Conservation (phyloP, 192 early-diverging fungal species). For the Coemansia sp. region DNA sequence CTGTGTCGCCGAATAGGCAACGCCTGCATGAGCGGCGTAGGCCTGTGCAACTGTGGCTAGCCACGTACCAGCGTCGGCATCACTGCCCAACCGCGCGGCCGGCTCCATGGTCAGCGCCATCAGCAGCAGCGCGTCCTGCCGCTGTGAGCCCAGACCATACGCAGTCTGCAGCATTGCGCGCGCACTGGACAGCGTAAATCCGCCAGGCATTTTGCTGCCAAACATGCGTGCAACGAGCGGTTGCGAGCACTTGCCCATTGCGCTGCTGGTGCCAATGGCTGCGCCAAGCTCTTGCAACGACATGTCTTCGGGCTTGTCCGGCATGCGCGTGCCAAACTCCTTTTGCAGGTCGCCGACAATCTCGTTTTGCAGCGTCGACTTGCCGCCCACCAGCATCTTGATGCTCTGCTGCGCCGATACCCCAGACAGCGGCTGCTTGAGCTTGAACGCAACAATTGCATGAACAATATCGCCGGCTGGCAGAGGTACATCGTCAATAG, state of each 20-base stretch:
- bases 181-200: slow-evolving; percentile 82
- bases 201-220: slow-evolving; percentile 89
- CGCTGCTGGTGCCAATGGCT: slow-evolving; percentile 61
- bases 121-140: slow-evolving; percentile 74
- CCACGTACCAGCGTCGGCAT: slow-evolving; percentile 20
- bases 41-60: slow-evolving; percentile 73
- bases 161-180: slow-evolving; percentile 67
- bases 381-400: slow-evolving; percentile 86
- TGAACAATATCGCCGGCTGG: slow-evolving; percentile 77
- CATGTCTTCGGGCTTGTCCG: slow-evolving; percentile 90
- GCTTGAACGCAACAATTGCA: slow-evolving; percentile 84
- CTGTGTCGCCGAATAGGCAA: slow-evolving; percentile 53
- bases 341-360: slow-evolving; percentile 92
- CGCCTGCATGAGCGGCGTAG: slow-evolving; percentile 74
- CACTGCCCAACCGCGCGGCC: slow-evolving; percentile 64
- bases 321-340: slow-evolving; percentile 82
- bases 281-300: slow-evolving; percentile 74
- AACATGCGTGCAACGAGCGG: slow-evolving; percentile 77
- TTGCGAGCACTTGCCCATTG: slow-evolving; percentile 80
- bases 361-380: slow-evolving; percentile 95
- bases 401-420: slow-evolving; percentile 70
- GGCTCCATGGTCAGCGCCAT: slow-evolving; percentile 84
- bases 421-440: slow-evolving; percentile 78
- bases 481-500: slow-evolving; percentile 68
- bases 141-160: slow-evolving; percentile 78